Evolutionary conservation across 768 basidiomycete species (phyloP).

Genomic region (Termitomyces sp.): DNA sequence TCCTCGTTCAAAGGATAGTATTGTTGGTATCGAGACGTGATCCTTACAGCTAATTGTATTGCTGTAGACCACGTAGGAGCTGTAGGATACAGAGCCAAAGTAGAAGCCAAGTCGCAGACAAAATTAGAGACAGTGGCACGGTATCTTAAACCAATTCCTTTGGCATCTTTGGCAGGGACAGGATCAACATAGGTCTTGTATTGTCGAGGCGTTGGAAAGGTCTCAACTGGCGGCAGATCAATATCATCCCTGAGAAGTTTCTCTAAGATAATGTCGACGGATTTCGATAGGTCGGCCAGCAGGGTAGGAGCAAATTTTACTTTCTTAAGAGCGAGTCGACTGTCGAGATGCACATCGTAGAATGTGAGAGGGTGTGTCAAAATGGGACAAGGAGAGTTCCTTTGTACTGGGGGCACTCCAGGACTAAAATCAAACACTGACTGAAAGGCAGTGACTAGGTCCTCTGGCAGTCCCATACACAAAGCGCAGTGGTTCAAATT

Average conservation of each 20-base stretch:
- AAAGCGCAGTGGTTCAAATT: background rate
- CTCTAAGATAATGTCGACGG: background rate
- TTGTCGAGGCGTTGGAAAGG: background rate
- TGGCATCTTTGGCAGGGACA: background rate
- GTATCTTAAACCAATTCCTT: background rate
- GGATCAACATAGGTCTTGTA: background rate
- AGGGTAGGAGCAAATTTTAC: background rate
- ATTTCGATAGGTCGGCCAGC: background rate
- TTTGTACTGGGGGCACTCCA: background rate
- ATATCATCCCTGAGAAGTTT: background rate
- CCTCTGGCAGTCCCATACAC: background rate
- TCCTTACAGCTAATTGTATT: background rate
- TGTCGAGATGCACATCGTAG: slow-evolving; percentile 7
- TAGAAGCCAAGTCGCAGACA: background rate
- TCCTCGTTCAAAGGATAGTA: background rate
- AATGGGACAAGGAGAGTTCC: background rate
- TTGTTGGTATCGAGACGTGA: background rate
- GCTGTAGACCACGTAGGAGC: background rate
- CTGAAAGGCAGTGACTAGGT: background rate
- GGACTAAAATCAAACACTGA: background rate
- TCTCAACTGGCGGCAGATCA: background rate
- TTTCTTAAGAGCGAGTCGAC: background rate
- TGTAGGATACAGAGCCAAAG: background rate
- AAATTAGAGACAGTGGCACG: background rate
- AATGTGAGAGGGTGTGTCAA: background rate